These are phyloP conservation scores for Alternaria sp. DNA, from an alignment of 2,329 filamentous ascomycete genomes.

Conservation along the genomic window DNA sequence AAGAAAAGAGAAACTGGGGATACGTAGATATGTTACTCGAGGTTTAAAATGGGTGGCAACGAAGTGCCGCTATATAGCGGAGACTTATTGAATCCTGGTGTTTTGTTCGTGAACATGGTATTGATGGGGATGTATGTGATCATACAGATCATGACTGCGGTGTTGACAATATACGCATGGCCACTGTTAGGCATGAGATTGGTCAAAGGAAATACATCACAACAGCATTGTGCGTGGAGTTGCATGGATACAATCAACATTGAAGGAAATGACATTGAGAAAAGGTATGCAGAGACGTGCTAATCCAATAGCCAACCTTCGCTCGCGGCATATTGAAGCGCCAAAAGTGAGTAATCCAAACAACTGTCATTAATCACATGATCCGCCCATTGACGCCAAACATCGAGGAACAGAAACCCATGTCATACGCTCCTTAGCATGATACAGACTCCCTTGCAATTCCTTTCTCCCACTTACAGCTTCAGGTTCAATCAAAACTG, in stretches of 20 bases:
- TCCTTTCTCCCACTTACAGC: too few species aligned
- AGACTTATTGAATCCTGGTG: too few species aligned
- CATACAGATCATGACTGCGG: background rate
- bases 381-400: background rate
- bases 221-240: background rate
- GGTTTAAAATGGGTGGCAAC: background rate
- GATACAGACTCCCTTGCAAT: too few species aligned
- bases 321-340: background rate
- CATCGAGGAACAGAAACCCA: background rate
- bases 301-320: background rate
- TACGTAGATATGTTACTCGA: background rate
- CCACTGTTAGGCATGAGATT: background rate
- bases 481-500: background rate
- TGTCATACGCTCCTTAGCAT: background rate
- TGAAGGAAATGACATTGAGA: background rate
- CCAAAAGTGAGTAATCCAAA: background rate
- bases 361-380: background rate
- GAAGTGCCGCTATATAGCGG: background rate
- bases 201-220: background rate
- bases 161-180: background rate
- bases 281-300: accelerated
- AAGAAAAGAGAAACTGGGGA: background rate
- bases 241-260: background rate
- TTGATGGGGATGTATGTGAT: background rate
- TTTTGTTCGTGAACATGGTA: too few species aligned